Percentiles rank a stretch among this genome's conserved stretches.
Evolutionary conservation across 75 land plant genomes (phyloP).

Genomic region (Selaginella tamariscina): DNA sequence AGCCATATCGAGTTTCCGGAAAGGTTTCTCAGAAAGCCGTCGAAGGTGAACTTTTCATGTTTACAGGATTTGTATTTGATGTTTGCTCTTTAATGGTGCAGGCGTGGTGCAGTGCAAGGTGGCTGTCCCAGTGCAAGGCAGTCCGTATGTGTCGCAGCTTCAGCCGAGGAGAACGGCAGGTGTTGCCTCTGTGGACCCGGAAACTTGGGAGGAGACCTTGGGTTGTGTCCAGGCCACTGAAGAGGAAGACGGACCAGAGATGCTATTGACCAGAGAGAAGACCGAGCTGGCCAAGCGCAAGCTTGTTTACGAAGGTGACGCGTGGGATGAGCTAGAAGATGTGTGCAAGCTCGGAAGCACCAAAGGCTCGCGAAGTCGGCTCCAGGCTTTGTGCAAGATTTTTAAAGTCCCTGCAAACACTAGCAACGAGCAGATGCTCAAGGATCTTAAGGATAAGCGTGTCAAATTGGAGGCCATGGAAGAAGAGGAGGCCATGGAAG

Average conservation of each 20-base stretch:
- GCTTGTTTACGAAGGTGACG: not conserved
- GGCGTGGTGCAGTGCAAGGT: not conserved
- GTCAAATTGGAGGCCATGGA: not conserved
- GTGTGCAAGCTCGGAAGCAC: not conserved
- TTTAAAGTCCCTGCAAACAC: not conserved
- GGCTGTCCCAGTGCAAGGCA: not conserved
- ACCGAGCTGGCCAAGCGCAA: not conserved
- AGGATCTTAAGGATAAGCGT: not conserved
- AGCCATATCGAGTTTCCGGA: not conserved
- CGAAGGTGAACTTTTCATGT: not conserved
- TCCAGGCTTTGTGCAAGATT: not conserved
- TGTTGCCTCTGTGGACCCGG: not conserved
- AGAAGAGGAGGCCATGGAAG: too few relatives aligned
- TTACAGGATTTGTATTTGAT: not conserved
- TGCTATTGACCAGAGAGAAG: not conserved
- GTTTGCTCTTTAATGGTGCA: not conserved
- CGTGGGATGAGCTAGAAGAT: not conserved
- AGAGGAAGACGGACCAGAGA: not conserved
- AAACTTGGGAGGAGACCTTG: not conserved
- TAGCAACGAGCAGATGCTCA: not conserved
- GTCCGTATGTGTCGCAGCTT: not conserved
- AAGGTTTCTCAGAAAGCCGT: constrained; percentile 3
- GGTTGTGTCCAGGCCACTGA: not conserved
- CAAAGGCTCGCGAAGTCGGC: not conserved
- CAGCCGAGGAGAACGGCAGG: not conserved